Conservation (phyloP, 768 basidiomycete species). For the Bullera alba region DNA sequence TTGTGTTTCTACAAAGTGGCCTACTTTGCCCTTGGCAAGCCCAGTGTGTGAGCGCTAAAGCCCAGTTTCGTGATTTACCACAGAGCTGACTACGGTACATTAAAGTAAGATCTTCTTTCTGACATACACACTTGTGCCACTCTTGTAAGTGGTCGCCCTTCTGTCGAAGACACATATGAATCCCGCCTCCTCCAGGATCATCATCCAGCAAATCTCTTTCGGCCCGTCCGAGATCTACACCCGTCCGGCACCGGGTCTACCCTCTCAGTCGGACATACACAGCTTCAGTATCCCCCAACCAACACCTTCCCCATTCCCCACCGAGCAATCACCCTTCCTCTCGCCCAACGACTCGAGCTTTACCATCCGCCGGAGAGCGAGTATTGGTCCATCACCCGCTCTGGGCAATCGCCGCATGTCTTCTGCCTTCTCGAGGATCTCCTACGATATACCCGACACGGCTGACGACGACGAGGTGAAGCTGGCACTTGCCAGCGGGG, state of each 20-base stretch:
- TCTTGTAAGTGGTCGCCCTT: constrained; percentile 28
- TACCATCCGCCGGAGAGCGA: background rate
- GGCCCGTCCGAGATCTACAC: constrained; percentile 38
- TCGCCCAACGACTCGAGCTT: background rate
- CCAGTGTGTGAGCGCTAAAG: constrained; percentile 19
- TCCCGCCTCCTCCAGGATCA: constrained; percentile 32
- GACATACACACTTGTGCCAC: constrained; percentile 42
- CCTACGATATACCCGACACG: constrained; percentile 20
- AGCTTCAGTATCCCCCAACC: constrained; percentile 1
- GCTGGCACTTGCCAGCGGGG: constrained; percentile 6
- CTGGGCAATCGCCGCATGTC: constrained; percentile 3
- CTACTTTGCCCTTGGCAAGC: constrained; percentile 22
- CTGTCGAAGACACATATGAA: no score
- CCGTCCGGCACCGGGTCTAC: constrained; percentile 10
- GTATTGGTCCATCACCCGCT: background rate
- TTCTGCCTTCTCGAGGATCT: constrained; percentile 30
- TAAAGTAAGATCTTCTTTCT: constrained; percentile 45
- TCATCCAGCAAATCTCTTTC: constrained; percentile 44
- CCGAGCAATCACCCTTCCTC: background rate
- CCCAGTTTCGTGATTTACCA: no score
- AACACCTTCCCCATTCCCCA: background rate
- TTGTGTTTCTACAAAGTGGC: constrained; percentile 41
- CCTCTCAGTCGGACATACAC: no score
- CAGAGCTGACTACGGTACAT: background rate
- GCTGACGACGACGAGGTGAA: constrained; percentile 27